These are phyloP conservation scores for Lasiodiplodia sp. DNA, from an alignment of 2,329 filamentous ascomycete genomes.

Conservation along the genomic window DNA sequence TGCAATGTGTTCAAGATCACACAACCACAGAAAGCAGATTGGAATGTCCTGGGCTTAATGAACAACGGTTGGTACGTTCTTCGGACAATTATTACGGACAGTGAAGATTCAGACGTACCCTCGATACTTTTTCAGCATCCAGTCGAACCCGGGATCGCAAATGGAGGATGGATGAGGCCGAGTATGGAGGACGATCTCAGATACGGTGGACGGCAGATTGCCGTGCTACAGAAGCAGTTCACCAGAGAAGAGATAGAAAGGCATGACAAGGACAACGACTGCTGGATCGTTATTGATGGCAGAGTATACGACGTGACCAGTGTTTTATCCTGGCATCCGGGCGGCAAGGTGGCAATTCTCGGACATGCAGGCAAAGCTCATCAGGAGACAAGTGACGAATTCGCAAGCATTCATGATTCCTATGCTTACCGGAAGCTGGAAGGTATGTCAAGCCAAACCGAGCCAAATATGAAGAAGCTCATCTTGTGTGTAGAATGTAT, in stretches of 20 bases:
- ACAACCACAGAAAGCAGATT: slow-evolving; percentile 54
- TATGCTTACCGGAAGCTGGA: slow-evolving; percentile 59
- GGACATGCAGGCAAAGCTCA: slow-evolving; percentile 60
- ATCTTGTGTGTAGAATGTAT: slow-evolving; percentile 53
- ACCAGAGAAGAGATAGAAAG: slow-evolving; percentile 62
- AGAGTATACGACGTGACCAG: slow-evolving; percentile 61
- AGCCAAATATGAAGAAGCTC: not conserved
- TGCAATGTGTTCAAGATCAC: slow-evolving; percentile 61
- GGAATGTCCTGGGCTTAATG: slow-evolving; percentile 64
- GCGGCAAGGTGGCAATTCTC: slow-evolving; percentile 57
- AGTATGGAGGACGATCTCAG: slow-evolving; percentile 55
- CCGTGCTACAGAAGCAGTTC: slow-evolving; percentile 58
- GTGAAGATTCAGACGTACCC: slow-evolving; percentile 41
- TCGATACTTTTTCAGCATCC: slow-evolving; percentile 57
- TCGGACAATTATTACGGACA: slow-evolving; percentile 48
- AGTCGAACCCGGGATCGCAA: slow-evolving; percentile 49
- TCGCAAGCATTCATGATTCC: slow-evolving; percentile 59
- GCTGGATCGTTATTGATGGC: slow-evolving; percentile 62
- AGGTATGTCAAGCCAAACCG: slow-evolving; percentile 32
- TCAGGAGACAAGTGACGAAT: slow-evolving; percentile 58
- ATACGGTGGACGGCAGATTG: slow-evolving; percentile 53
- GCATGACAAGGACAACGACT: slow-evolving; percentile 56
- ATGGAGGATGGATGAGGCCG: slow-evolving; percentile 61
- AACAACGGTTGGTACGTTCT: slow-evolving; percentile 62
- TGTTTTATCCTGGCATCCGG: slow-evolving; percentile 59